Evolutionary conservation across 2,329 filamentous ascomycete species (phyloP).

Genomic region (Cercospora sojina): DNA sequence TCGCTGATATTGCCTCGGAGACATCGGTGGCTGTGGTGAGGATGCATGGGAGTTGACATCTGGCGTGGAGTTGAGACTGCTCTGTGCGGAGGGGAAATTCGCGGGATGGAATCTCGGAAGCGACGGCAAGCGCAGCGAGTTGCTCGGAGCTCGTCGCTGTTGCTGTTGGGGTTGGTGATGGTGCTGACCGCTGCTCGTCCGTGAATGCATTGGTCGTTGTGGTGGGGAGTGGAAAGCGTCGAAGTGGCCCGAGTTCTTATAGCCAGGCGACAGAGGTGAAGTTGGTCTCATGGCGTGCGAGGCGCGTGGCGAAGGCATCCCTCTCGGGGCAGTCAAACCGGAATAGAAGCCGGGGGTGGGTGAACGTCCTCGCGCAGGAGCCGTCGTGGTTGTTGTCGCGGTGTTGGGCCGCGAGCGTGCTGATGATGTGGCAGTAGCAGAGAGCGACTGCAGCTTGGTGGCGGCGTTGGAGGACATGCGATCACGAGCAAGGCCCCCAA

Average conservation of each 20-base stretch:
- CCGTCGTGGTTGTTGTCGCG: background rate
- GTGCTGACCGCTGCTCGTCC: conserved; percentile 33
- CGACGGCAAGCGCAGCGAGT: conserved; percentile 48
- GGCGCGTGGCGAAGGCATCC: conserved; percentile 38
- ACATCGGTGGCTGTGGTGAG: conserved; percentile 46
- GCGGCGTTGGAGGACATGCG: background rate
- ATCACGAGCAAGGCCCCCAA: background rate
- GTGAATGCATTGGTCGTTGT: conserved; percentile 33
- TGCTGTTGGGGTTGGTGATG: conserved; percentile 4
- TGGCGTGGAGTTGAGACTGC: conserved; percentile 41
- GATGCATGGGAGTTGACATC: conserved; percentile 38
- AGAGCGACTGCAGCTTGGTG: conserved; percentile 7
- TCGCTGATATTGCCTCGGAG: conserved; percentile 44
- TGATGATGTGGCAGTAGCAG: conserved; percentile 4
- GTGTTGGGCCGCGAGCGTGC: conserved; percentile 2
- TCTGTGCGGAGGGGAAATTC: conserved; percentile 46
- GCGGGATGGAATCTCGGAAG: conserved; percentile 55
- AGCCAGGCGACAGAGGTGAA: conserved; percentile 37
- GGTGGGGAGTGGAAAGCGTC: conserved; percentile 35
- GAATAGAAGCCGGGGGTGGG: conserved; percentile 5
- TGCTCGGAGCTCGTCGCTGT: conserved; percentile 36
- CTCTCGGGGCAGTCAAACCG: background rate
- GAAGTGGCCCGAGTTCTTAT: conserved; percentile 33
- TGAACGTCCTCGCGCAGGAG: background rate
- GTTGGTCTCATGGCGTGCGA: conserved; percentile 37